Conservation (phyloP, 805 yeast species). For the Nakazawaea siamensis region DNA sequence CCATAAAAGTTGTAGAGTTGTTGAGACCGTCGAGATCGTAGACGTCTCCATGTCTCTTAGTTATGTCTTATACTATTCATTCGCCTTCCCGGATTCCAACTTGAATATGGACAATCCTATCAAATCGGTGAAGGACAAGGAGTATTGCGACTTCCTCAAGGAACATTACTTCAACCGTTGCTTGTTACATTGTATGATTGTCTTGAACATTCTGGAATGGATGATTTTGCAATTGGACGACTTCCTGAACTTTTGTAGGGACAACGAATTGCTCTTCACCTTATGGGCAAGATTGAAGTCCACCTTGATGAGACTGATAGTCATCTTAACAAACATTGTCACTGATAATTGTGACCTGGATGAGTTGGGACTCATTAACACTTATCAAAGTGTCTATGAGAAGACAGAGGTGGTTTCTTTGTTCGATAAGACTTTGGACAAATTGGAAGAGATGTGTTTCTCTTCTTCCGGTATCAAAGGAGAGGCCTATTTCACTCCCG, state of each 20-base stretch:
- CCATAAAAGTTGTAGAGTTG: slow-evolving; percentile 1
- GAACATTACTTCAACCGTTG: slow-evolving; percentile 1
- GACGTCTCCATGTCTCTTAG: slow-evolving; percentile 3
- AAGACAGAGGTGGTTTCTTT: neutral
- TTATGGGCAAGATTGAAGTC: slow-evolving; percentile 4
- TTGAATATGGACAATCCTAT: slow-evolving; percentile 1
- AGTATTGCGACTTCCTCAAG: neutral
- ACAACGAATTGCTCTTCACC: slow-evolving; percentile 2
- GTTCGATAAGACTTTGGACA: neutral
- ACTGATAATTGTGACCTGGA: neutral
- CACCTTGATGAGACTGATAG: slow-evolving; percentile 1
- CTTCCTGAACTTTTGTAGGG: neutral
- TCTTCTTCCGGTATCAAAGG: neutral
- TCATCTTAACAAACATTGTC: neutral
- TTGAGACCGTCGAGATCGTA: slow-evolving; percentile 1
- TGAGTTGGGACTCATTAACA: slow-evolving; percentile 1
- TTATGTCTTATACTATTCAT: slow-evolving; percentile 6
- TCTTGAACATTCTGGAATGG: slow-evolving; percentile 6
- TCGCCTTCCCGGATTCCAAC: neutral
- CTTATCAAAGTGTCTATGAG: neutral
- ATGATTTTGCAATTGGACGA: neutral
- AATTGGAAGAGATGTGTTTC: slow-evolving; percentile 6
- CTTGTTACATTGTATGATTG: slow-evolving; percentile 1
- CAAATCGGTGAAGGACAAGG: neutral
- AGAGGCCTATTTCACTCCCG: neutral